phyloP scores from a whole-genome alignment of 176 grass and related monocot species.

The Rhynchospora pubera region DNA sequence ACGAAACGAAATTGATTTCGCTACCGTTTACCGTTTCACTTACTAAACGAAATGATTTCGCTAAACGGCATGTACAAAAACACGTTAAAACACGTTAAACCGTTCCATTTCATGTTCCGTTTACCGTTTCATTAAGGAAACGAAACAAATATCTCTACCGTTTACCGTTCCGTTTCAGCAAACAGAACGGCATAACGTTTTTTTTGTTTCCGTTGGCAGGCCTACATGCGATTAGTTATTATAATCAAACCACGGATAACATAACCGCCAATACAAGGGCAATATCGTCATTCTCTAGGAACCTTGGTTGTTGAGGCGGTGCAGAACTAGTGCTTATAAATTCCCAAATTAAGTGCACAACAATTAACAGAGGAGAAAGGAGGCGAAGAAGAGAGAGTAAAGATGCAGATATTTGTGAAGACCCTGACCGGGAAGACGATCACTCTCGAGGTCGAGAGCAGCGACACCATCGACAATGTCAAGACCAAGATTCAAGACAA shows the following conservation, averaged over 20 bases:
- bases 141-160: too few relatives aligned
- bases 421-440: neutral
- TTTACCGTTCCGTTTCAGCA: too few relatives aligned
- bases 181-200: too few relatives aligned
- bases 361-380: neutral
- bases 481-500: constrained; percentile 26
- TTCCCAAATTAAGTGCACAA: neutral
- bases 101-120: too few relatives aligned
- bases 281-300: neutral
- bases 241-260: neutral
- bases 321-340: neutral
- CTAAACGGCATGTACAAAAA: too few relatives aligned
- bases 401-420: constrained; percentile 27
- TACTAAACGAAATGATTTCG: too few relatives aligned
- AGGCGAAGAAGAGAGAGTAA: neutral
- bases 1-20: too few relatives aligned
- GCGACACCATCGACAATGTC: constrained; percentile 37
- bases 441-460: neutral
- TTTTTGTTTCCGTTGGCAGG: too few relatives aligned
- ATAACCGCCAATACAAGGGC: neutral
- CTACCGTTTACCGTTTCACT: too few relatives aligned
- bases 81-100: too few relatives aligned
- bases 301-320: neutral
- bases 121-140: too few relatives aligned
- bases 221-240: neutral